phyloP scores from a whole-genome alignment of 2,329 filamentous ascomycete genomes.

The Aspergillus neoniger region DNA sequence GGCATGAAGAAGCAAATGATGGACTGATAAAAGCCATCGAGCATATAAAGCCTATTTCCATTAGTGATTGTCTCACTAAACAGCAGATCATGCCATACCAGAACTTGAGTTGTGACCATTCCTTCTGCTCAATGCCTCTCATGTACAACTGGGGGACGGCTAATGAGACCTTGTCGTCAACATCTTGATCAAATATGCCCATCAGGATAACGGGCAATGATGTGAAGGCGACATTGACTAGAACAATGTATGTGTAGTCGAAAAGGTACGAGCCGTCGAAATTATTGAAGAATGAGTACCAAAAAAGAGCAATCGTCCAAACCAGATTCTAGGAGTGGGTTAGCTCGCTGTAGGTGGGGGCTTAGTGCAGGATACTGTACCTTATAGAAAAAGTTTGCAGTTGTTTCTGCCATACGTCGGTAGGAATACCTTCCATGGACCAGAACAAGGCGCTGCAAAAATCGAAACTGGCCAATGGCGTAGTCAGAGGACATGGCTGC shows the following conservation, averaged over 20 bases:
- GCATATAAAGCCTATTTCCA: constrained; percentile 76
- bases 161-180: constrained; percentile 88
- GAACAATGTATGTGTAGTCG: constrained; percentile 95
- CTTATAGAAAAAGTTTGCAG: constrained; percentile 99
- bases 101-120: constrained; percentile 96
- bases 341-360: constrained; percentile 4
- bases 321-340: constrained; percentile 72
- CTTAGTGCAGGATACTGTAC: constrained; percentile 40
- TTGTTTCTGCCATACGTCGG: constrained; percentile 84
- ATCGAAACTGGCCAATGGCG: constrained; percentile 91
- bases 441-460: constrained; percentile 78
- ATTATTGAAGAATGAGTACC: constrained; percentile 94
- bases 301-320: constrained; percentile 95
- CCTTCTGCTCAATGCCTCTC: constrained; percentile 88
- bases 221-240: constrained; percentile 96
- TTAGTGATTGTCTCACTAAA: constrained; percentile 29
- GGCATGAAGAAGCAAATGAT: constrained; percentile 91
- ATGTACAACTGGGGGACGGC: constrained; percentile 95
- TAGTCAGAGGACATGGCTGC: constrained; percentile 97
- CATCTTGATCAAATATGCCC: constrained; percentile 95
- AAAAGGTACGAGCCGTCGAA: constrained; percentile 97
- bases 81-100: constrained; percentile 60
- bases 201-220: constrained; percentile 93
- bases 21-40: constrained; percentile 92
- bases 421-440: constrained; percentile 98